phyloP scores from a whole-genome alignment of 2,329 filamentous ascomycete genomes.

The Hymenoscyphus repandus region DNA sequence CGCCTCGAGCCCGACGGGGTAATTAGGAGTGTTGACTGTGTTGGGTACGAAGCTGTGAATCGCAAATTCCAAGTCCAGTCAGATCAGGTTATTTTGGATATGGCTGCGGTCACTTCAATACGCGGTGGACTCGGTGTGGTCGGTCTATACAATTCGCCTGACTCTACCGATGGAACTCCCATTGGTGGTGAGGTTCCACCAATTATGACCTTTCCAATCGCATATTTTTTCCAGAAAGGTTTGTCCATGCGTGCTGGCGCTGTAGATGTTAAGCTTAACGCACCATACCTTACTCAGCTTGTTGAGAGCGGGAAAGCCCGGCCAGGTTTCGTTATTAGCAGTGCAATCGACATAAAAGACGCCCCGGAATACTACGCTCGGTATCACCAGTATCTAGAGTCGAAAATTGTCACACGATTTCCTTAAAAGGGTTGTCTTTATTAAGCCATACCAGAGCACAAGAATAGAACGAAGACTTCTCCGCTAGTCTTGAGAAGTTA shows the following conservation, averaged over 20 bases:
- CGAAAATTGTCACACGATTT: slow-evolving; percentile 22
- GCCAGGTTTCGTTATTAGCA: slow-evolving; percentile 17
- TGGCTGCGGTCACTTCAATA: slow-evolving; percentile 14
- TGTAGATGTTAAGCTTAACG: slow-evolving; percentile 13
- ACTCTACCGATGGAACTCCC: slow-evolving; percentile 52
- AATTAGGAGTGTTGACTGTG: slow-evolving; percentile 17
- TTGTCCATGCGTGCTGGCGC: slow-evolving; percentile 11
- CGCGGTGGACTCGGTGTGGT: slow-evolving; percentile 22
- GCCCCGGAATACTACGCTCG: slow-evolving; percentile 21
- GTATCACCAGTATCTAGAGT: slow-evolving; percentile 17
- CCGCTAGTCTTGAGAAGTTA: too few species aligned
- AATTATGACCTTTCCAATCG: slow-evolving; percentile 11
- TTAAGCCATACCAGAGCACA: too few species aligned
- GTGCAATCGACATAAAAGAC: slow-evolving; percentile 19
- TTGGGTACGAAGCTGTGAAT: slow-evolving; percentile 19
- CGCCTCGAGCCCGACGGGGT: slow-evolving; percentile 29
- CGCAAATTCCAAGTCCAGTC: slow-evolving; percentile 15
- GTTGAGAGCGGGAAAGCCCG: slow-evolving; percentile 16
- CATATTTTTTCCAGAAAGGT: slow-evolving; percentile 12
- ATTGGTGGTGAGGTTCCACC: slow-evolving; percentile 44
- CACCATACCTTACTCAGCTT: slow-evolving; percentile 13
- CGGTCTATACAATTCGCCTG: slow-evolving; percentile 25
- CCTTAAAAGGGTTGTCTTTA: too few species aligned
- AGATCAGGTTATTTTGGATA: slow-evolving; percentile 14
- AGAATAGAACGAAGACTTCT: too few species aligned